Base-by-base conservation (phyloP, 2,329 filamentous ascomycete genomes). In the Aspergillus piperis region DNA sequence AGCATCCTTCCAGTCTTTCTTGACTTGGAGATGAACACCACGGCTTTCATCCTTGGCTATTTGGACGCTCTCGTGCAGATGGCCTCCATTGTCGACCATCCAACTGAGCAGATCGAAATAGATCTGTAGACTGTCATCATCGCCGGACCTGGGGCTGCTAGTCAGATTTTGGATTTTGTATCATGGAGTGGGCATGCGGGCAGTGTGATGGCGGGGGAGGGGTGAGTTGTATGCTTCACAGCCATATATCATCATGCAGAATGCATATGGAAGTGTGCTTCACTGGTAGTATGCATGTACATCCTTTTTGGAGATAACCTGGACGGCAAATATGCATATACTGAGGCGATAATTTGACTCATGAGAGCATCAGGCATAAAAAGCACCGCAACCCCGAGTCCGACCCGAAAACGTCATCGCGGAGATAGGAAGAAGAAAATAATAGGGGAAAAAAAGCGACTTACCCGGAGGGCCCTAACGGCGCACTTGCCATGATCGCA, bases 11-110 rank as follows among this genome's bases (percentile, higher is more conserved):
- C 67, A 70, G 44, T 70, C 69, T 23, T 62, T 62, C 51, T 67
- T 71, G 41, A 75, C 73, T 61, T 75, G 71, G 8, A 77, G 63
- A 62, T 77, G 73, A 3, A 76, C 72, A 25, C 75, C 75, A 15
- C 72, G 73, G 7, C 59, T 61, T 32, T 68, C 68, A 60, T 77
- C 74, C 50, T 71, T 66, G 38, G 73, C 67, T 44, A 77, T 70
- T 15, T 71, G 69, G 5, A 76, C 72, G 54, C 66, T 69, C 25
- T 74, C 68, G 47, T 74, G 68, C 25, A 77, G 64, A 7, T 65
- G 64, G 15, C 75, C 75, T 25, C 73, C 73, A 55, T 77, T 62
- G 8, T 58, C 58, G 44, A 58, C 55, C 44, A 75, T 68, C 75
- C 75, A 77, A 54, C 70, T 50, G n/a, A 73, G 60, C 32, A 77